phyloP scores from a whole-genome alignment of 140 eudicot genomes.

The Oenanthe javanica region DNA sequence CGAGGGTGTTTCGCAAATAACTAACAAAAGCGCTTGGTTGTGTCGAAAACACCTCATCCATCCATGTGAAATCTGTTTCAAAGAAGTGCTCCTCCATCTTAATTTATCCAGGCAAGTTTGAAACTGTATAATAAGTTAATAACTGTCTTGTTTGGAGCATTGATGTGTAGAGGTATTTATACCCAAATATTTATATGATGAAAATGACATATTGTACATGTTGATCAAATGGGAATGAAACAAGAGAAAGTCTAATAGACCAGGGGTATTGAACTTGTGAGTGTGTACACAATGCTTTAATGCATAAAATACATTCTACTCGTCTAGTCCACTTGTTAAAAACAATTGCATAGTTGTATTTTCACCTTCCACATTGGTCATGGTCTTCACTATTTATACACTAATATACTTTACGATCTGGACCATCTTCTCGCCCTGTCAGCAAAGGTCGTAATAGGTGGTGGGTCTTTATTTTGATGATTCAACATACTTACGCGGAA shows the following conservation, averaged over 20 bases:
- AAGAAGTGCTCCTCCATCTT: conserved; percentile 18
- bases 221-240: background rate
- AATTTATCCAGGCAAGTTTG: background rate
- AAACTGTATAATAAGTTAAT: background rate
- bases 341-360: background rate
- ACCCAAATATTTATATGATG: background rate
- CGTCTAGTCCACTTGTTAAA: background rate
- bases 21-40: conserved; percentile 26
- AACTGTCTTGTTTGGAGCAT: background rate
- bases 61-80: background rate
- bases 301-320: background rate
- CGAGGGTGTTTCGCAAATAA: background rate
- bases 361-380: background rate
- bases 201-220: background rate
- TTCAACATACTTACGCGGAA: too few relatives aligned
- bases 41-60: background rate
- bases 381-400: background rate
- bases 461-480: too few relatives aligned
- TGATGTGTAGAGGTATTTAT: too few relatives aligned
- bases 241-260: background rate
- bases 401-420: background rate
- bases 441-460: background rate
- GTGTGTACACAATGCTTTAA: background rate
- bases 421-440: background rate
- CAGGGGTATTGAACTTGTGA: background rate